A percentile compares a stretch with the other conserved stretches of the same genome.
Evolutionary conservation across 129 eudicot species (phyloP).

Genomic region (Pulicaria dysenterica): DNA sequence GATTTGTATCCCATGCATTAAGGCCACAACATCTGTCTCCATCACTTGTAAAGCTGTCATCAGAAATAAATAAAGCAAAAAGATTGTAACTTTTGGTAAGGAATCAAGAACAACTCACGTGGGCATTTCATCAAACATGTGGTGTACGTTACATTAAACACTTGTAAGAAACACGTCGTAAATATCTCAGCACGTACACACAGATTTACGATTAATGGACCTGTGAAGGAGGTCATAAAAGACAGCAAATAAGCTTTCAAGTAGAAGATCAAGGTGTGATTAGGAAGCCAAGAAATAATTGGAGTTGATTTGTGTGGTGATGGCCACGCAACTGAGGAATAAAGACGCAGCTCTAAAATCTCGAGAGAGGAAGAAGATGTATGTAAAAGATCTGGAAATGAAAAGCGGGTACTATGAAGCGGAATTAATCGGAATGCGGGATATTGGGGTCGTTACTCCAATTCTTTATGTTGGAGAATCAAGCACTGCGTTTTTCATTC

Average conservation of each 20-base stretch:
- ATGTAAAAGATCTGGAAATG: conserved; percentile 82
- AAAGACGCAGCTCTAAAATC: conserved; percentile 86
- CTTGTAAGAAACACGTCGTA: too few species aligned
- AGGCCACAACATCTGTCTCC: conserved; percentile 7
- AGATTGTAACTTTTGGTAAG: not conserved
- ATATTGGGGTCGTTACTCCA: conserved; percentile 79
- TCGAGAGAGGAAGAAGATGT: conserved; percentile 85
- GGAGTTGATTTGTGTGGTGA: not conserved
- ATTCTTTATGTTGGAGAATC: conserved; percentile 80
- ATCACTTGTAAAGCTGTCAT: conserved; percentile 10
- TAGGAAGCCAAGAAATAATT: too few species aligned
- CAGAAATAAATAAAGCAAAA: conserved; percentile 3
- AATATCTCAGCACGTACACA: too few species aligned
- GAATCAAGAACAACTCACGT: too few species aligned
- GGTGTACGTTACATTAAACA: too few species aligned
- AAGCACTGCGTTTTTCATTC: conserved; percentile 75
- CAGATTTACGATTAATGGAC: too few species aligned
- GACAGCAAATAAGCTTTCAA: too few species aligned
- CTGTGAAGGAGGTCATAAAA: too few species aligned
- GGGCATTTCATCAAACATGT: too few species aligned
- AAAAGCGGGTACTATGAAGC: conserved; percentile 81
- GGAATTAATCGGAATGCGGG: conserved; percentile 89
- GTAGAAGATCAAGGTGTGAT: too few species aligned
- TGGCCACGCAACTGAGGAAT: conserved; percentile 76
- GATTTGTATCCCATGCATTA: too few species aligned